Percentiles rank a stretch among this genome's conserved stretches.
Conservation (phyloP, 345 rosid genomes). For the Syzygium aqueum region DNA sequence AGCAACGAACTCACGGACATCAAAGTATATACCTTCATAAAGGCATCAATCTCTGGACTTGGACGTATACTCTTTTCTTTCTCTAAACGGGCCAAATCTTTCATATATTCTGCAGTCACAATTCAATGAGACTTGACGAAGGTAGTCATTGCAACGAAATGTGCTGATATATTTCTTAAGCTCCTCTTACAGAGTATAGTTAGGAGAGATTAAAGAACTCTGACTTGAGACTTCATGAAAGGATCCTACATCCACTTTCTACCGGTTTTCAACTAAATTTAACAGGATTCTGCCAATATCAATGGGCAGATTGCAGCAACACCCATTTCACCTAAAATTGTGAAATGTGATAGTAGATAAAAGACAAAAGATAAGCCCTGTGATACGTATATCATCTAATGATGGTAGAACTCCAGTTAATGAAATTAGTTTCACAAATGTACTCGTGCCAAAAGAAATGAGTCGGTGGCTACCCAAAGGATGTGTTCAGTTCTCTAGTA, state of each 20-base stretch:
- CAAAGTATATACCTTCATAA: conserved; percentile 60
- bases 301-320: not conserved
- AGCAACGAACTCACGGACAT: not conserved
- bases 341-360: not conserved
- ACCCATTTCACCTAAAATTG: not conserved
- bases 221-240: not conserved
- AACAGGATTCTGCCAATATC: not conserved
- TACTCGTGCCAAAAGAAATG: not conserved
- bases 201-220: not conserved
- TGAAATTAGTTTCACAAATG: not conserved
- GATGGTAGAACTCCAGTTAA: not conserved
- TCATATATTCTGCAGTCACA: conserved; percentile 37
- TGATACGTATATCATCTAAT: not conserved
- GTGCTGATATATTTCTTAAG: not conserved
- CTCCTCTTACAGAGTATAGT: not conserved
- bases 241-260: not conserved
- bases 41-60: conserved; percentile 79
- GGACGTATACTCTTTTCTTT: conserved; percentile 64
- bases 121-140: not conserved
- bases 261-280: not conserved
- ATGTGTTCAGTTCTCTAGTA: not conserved
- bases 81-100: conserved; percentile 62
- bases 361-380: not conserved
- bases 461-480: not conserved
- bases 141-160: not conserved